A percentile compares a stretch with the other conserved stretches of the same genome.
Conservation (phyloP, 78 protist species). For the Dictyostelium brefeldianum region DNA sequence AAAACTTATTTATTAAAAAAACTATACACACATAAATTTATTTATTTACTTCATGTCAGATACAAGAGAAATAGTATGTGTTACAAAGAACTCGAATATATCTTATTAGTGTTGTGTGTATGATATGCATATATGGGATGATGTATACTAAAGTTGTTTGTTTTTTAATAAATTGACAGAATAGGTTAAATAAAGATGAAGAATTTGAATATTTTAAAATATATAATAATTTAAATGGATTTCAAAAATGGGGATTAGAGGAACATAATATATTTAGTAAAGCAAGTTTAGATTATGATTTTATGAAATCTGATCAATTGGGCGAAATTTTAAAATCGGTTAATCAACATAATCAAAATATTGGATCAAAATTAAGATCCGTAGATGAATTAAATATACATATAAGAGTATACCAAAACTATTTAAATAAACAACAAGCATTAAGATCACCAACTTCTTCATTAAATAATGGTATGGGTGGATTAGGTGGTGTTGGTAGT, state of each 20-base stretch:
- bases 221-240: slow-evolving; percentile 15
- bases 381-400: slow-evolving; percentile 49
- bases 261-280: slow-evolving; percentile 48
- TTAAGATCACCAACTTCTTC: background rate
- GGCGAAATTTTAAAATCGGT: background rate
- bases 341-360: background rate
- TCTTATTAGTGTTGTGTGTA: no score
- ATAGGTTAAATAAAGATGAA: slow-evolving; percentile 44
- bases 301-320: background rate
- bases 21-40: no score
- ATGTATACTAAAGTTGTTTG: background rate
- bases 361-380: background rate
- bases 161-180: background rate
- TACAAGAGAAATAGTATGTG: no score
- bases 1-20: no score
- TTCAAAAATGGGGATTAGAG: slow-evolving; percentile 41
- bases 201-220: slow-evolving; percentile 45
- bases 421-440: slow-evolving; percentile 55
- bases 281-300: slow-evolving; percentile 26
- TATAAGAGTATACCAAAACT: slow-evolving; percentile 25
- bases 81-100: no score
- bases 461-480: background rate
- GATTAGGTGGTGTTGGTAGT: background rate
- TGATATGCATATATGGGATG: no score
- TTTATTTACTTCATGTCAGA: no score